Evolutionary conservation across 2,329 filamentous ascomycete species (phyloP).

Genomic region (Fusarium sp.): DNA sequence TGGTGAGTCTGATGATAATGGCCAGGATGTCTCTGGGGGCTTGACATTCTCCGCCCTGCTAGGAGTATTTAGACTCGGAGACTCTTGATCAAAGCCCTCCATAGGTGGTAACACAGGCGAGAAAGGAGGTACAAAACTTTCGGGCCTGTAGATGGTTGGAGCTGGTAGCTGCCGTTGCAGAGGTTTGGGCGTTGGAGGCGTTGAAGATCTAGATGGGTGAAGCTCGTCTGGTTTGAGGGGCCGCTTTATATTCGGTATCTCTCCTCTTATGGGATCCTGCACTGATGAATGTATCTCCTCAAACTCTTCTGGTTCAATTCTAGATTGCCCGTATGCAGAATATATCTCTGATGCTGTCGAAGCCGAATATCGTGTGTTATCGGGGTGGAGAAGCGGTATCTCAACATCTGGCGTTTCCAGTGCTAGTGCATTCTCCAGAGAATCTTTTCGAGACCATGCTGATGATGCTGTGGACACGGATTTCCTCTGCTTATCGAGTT

Average conservation of each 20-base stretch:
- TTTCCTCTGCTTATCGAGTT: constrained; percentile 8
- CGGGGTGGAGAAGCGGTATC: constrained; percentile 16
- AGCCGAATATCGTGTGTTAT: constrained; percentile 16
- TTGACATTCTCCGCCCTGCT: background rate
- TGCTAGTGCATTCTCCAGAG: background rate
- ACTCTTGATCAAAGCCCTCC: background rate
- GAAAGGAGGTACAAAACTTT: constrained; percentile 14
- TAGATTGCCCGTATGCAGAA: constrained; percentile 5
- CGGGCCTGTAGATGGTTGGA: constrained; percentile 7
- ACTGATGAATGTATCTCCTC: background rate
- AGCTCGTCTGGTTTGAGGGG: constrained; percentile 15
- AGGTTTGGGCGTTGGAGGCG: constrained; percentile 13
- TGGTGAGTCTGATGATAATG: constrained; percentile 19
- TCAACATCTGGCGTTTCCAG: constrained; percentile 9
- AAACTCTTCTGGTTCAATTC: constrained; percentile 15
- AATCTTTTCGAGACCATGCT: background rate
- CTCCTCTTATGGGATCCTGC: constrained; percentile 9
- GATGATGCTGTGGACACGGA: constrained; percentile 19
- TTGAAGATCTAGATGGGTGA: constrained; percentile 5
- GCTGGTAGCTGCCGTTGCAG: constrained; percentile 3
- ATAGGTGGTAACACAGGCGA: background rate
- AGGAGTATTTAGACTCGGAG: background rate
- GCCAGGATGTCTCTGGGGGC: constrained; percentile 10
- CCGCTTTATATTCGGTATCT: constrained; percentile 3
- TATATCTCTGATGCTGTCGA: constrained; percentile 25